phyloP scores from a whole-genome alignment of 2,329 filamentous ascomycete species.

The Ceratocystis cacaofunesta region DNA sequence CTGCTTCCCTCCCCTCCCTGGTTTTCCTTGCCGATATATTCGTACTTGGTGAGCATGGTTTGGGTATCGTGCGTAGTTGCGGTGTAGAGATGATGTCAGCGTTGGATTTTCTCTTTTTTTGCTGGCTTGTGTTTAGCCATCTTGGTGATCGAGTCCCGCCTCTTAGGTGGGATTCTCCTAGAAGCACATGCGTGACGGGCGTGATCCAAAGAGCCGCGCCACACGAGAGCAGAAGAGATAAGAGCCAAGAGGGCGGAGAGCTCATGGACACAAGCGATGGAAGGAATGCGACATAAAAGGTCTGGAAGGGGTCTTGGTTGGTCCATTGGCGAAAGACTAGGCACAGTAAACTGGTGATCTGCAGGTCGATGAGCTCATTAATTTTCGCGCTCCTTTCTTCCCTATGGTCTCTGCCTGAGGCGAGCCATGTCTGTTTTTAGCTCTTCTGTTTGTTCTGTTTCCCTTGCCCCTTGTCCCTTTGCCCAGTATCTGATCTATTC shows the following conservation, averaged over 20 bases:
- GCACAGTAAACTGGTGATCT: neutral
- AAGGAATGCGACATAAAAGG: slow-evolving; percentile 1
- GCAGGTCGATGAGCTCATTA: neutral
- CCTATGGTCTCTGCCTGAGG: neutral
- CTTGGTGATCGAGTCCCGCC: neutral
- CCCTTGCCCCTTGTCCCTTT: neutral
- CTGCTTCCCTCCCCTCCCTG: too few species aligned
- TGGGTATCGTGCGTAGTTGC: neutral
- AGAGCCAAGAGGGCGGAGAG: neutral
- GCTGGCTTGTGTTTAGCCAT: neutral
- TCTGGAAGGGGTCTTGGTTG: too few species aligned
- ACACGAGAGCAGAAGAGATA: neutral
- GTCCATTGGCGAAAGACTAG: neutral
- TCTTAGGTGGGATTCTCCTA: neutral
- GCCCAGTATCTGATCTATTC: neutral
- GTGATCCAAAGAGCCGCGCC: neutral
- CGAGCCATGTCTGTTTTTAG: neutral
- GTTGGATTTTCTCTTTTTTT: neutral
- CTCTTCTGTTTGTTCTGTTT: neutral
- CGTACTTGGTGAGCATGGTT: too few species aligned
- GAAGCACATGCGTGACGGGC: slow-evolving; percentile 2
- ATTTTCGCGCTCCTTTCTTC: neutral
- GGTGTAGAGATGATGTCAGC: neutral
- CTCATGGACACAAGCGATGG: neutral
- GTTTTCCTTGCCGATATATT: too few species aligned